These are phyloP conservation scores for Rhizophora apiculata DNA, from an alignment of 345 rosid species.

Conservation along the genomic window DNA sequence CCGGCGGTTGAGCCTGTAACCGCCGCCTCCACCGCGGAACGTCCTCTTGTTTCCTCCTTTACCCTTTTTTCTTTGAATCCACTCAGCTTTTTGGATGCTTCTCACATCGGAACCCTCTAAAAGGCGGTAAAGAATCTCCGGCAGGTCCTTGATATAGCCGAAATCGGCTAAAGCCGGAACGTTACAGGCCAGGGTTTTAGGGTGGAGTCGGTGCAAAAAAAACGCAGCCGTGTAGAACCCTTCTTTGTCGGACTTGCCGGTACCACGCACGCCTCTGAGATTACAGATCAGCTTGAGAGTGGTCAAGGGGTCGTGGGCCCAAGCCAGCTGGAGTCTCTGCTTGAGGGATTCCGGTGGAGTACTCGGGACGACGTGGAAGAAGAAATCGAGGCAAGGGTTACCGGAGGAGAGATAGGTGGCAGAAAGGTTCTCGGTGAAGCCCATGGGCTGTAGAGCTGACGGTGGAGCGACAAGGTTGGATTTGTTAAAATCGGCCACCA, in stretches of 20 bases:
- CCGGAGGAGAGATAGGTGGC: slow-evolving; percentile 40
- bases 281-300: slow-evolving; percentile 61
- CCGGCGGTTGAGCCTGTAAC: too few species aligned
- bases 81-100: slow-evolving; percentile 34
- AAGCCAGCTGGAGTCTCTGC: slow-evolving; percentile 31
- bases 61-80: slow-evolving; percentile 26
- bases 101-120: slow-evolving; percentile 45
- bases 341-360: slow-evolving; percentile 32
- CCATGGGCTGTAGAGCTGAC: slow-evolving; percentile 27
- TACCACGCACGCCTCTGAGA: slow-evolving; percentile 65
- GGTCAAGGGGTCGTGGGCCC: slow-evolving; percentile 49
- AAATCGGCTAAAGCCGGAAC: slow-evolving; percentile 34
- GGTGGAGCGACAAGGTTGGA: background rate
- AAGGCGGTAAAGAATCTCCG: slow-evolving; percentile 61
- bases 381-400: slow-evolving; percentile 59
- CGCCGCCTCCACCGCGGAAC: too few species aligned
- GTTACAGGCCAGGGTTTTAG: slow-evolving; percentile 57
- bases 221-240: slow-evolving; percentile 57
- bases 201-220: slow-evolving; percentile 57
- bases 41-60: background rate
- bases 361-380: slow-evolving; percentile 55
- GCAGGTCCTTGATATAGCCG: slow-evolving; percentile 65
- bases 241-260: slow-evolving; percentile 59
- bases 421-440: slow-evolving; percentile 42
- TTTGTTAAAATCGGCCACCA: slow-evolving; percentile 42